These are phyloP conservation scores for Lagenidium giganteum DNA, from an alignment of 352 stramenopile species.

Conservation along the genomic window DNA sequence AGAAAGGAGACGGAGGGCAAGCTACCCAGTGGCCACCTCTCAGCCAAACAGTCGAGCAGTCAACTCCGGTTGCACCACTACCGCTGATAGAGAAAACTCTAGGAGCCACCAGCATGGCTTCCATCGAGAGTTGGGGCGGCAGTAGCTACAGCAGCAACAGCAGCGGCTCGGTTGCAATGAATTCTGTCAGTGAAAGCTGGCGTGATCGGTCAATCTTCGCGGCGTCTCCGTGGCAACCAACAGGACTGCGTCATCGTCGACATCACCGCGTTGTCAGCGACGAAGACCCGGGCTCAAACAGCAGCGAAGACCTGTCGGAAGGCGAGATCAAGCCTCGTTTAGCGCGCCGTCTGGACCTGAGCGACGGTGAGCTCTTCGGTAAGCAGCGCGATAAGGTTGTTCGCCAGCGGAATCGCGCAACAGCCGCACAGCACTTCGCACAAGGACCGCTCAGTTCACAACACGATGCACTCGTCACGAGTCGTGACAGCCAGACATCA, in stretches of 20 bases:
- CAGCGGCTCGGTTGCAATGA: conserved; percentile 2
- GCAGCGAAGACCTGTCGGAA: conserved; percentile 17
- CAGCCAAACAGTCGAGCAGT: no score
- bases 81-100: background rate
- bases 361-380: conserved; percentile 62
- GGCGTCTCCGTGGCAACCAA: no score
- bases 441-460: background rate
- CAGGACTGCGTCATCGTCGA: no score
- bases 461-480: conserved; percentile 1
- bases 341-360: conserved; percentile 24
- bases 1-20: no score
- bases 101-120: background rate
- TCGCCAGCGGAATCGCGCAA: conserved; percentile 19
- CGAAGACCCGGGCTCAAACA: conserved; percentile 6
- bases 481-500: conserved; percentile 13
- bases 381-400: conserved; percentile 17
- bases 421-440: no score
- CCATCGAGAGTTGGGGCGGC: background rate
- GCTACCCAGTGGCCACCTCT: no score
- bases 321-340: conserved; percentile 19
- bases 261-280: background rate
- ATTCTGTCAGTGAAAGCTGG: conserved; percentile 6
- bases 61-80: no score
- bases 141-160: conserved; percentile 13
- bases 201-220: background rate